phyloP scores from a whole-genome alignment of 495 filamentous ascomycete genomes.

The Astrothelium macrocarpum region DNA sequence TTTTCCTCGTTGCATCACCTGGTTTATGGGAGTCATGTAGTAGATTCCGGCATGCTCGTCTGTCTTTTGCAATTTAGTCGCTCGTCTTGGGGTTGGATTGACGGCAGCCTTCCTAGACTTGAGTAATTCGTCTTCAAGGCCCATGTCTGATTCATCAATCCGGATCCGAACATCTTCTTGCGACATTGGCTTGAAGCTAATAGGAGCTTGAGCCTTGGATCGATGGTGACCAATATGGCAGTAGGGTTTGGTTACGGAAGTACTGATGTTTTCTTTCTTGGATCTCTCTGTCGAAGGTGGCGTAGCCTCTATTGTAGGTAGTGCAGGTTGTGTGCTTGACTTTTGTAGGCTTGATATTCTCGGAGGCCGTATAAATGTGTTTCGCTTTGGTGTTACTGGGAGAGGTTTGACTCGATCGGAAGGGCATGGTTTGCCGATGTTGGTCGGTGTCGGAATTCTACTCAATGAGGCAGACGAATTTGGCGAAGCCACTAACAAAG shows the following conservation, averaged over 20 bases:
- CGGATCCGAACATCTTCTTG: background rate
- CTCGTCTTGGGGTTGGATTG: background rate
- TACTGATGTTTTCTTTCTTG: background rate
- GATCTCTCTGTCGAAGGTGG: background rate
- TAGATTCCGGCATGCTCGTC: background rate
- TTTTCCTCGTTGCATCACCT: background rate
- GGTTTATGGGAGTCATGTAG: background rate
- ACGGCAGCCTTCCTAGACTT: background rate
- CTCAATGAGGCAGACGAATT: background rate
- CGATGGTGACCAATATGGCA: background rate
- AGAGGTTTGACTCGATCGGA: background rate
- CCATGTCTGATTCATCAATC: background rate
- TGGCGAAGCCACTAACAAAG: background rate
- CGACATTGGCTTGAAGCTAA: background rate
- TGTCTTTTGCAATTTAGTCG: background rate
- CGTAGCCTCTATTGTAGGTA: slow-evolving; percentile 1
- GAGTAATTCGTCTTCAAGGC: background rate
- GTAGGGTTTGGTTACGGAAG: background rate
- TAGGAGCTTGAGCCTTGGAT: background rate
- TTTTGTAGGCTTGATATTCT: background rate
- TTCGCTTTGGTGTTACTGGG: background rate
- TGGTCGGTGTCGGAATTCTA: background rate
- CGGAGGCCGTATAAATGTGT: background rate
- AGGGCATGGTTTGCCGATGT: background rate
- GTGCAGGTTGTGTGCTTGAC: background rate